Percentiles rank a stretch among this genome's conserved stretches.
These are phyloP conservation scores for Choiromyces venosus DNA, from an alignment of 495 filamentous ascomycete species.

Conservation along the genomic window DNA sequence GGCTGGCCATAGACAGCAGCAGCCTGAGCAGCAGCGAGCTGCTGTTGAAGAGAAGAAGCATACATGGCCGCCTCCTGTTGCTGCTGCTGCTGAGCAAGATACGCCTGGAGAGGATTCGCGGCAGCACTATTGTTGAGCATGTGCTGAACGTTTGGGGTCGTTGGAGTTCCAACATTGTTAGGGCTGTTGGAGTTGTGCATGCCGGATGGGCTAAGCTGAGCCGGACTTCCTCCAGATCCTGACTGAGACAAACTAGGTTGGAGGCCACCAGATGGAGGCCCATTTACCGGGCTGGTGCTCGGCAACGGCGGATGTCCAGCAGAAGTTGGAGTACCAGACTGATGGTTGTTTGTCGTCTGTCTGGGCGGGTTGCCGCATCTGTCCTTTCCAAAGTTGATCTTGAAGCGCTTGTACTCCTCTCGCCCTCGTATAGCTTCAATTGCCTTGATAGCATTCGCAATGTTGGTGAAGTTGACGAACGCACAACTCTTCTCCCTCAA, in stretches of 20 bases:
- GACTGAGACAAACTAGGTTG: slow-evolving; percentile 49
- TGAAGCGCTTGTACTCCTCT: slow-evolving; percentile 96
- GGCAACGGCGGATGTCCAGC: slow-evolving; percentile 63
- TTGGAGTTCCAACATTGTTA: slow-evolving; percentile 38
- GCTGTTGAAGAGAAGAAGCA: slow-evolving; percentile 50
- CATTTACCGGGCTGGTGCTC: slow-evolving; percentile 51
- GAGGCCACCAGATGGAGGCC: slow-evolving; percentile 42
- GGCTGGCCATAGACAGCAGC: slow-evolving; percentile 55
- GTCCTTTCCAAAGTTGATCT: slow-evolving; percentile 99
- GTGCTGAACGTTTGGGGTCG: slow-evolving; percentile 49
- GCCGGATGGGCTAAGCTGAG: slow-evolving; percentile 43
- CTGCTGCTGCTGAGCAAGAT: slow-evolving; percentile 66
- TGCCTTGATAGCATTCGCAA: slow-evolving; percentile 98
- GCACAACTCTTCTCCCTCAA: slow-evolving; percentile 98
- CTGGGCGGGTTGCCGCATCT: slow-evolving; percentile 93
- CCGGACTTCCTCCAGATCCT: slow-evolving; percentile 65
- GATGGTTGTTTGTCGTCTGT: slow-evolving; percentile 63
- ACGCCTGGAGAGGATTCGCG: slow-evolving; percentile 86
- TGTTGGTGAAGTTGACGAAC: slow-evolving; percentile 99
- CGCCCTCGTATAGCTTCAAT: slow-evolving; percentile 91
- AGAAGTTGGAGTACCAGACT: slow-evolving; percentile 42
- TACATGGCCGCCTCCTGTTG: slow-evolving; percentile 56
- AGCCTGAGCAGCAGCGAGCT: slow-evolving; percentile 55
- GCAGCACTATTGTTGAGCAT: slow-evolving; percentile 69
- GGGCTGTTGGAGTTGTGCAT: slow-evolving; percentile 44